Conservation (phyloP, 257 asterid species). For the Perilla frutescens region DNA sequence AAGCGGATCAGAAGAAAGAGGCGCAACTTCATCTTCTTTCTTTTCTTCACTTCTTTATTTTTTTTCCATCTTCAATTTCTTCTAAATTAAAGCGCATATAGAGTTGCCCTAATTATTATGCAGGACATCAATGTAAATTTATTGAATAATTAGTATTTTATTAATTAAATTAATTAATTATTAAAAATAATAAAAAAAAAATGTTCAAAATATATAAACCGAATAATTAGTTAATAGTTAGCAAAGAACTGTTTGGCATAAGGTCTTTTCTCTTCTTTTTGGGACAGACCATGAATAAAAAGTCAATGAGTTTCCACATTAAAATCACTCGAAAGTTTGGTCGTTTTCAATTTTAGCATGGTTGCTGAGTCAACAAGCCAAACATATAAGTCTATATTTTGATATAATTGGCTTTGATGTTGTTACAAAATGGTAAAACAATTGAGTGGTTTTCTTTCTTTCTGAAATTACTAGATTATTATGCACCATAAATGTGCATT, state of each 20-base stretch:
- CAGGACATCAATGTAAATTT: too few species aligned
- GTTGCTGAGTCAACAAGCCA: conserved; percentile 75
- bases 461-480: conserved; percentile 48
- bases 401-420: conserved; percentile 42
- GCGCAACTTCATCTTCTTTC: too few species aligned
- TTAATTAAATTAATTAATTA: too few species aligned
- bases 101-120: too few species aligned
- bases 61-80: too few species aligned
- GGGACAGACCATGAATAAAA: conserved; percentile 12
- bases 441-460: neutral
- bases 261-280: conserved; percentile 28
- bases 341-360: conserved; percentile 28
- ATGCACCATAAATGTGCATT: conserved; percentile 33
- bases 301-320: conserved; percentile 34
- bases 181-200: too few species aligned
- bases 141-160: too few species aligned
- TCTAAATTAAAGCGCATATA: too few species aligned
- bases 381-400: conserved; percentile 34
- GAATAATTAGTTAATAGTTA: conserved; percentile 2
- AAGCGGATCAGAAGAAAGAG: too few species aligned
- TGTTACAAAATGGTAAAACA: conserved; percentile 37
- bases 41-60: too few species aligned
- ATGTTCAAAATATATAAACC: neutral
- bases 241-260: conserved; percentile 31
- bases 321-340: conserved; percentile 28